Percentiles rank a stretch among this genome's conserved stretches.
Evolutionary conservation across 208 protist genomes (phyloP).

Genomic region (Trypanosoma melophagium): DNA sequence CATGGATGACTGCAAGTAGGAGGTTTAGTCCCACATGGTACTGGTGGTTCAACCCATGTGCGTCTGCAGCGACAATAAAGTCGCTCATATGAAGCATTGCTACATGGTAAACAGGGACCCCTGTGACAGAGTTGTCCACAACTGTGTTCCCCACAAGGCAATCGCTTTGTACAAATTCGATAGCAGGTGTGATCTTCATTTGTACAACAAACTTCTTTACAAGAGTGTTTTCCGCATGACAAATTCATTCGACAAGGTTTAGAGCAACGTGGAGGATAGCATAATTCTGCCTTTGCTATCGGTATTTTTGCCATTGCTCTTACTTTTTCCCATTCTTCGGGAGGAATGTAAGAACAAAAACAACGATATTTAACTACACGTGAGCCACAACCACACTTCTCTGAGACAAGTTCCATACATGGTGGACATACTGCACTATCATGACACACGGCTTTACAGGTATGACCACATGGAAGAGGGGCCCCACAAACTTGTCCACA

Average conservation of each 20-base stretch:
- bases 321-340: slow-evolving; percentile 59
- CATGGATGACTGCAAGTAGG: slow-evolving; percentile 82
- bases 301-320: slow-evolving; percentile 15
- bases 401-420: slow-evolving; percentile 59
- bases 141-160: slow-evolving; percentile 75
- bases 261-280: slow-evolving; percentile 61
- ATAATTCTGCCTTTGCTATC: slow-evolving; percentile 24
- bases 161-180: slow-evolving; percentile 80
- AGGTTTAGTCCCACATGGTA: slow-evolving; percentile 87
- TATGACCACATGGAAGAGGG: slow-evolving; percentile 81
- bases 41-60: slow-evolving; percentile 83
- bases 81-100: slow-evolving; percentile 64
- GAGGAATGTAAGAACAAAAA: slow-evolving; percentile 72
- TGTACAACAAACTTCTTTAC: slow-evolving; percentile 77
- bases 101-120: slow-evolving; percentile 77
- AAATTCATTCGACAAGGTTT: slow-evolving; percentile 61
- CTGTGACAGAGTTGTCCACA: slow-evolving; percentile 86
- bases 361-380: slow-evolving; percentile 55
- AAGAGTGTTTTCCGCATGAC: slow-evolving; percentile 87
- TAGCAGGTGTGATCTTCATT: slow-evolving; percentile 81
- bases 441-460: slow-evolving; percentile 78
- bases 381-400: slow-evolving; percentile 66
- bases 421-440: slow-evolving; percentile 70
- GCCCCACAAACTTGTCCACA: slow-evolving; percentile 80
- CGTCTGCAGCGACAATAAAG: slow-evolving; percentile 86